Evolutionary conservation across 2,329 filamentous ascomycete genomes (phyloP).

Genomic region (Magnaporthales sp.): DNA sequence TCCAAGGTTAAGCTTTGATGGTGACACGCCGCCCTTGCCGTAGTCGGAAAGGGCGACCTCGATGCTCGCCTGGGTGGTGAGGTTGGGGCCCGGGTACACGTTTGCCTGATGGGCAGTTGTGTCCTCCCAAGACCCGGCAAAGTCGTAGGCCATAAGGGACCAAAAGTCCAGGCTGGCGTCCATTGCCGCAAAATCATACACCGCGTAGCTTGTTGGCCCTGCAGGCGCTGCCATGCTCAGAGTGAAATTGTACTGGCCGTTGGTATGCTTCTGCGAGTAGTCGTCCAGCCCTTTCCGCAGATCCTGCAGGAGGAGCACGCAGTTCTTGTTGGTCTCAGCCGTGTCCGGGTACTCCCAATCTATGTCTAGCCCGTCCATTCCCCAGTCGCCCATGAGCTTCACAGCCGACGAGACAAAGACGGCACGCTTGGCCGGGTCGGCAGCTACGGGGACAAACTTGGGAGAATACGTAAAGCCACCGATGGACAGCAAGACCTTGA

Average conservation of each 20-base stretch:
- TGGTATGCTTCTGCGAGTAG: slow-evolving; percentile 33
- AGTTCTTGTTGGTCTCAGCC: slow-evolving; percentile 26
- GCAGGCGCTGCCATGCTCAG: slow-evolving; percentile 45
- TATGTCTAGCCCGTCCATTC: slow-evolving; percentile 46
- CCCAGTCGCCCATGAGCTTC: slow-evolving; percentile 58
- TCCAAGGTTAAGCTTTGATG: slow-evolving; percentile 63
- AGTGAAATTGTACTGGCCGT: slow-evolving; percentile 37
- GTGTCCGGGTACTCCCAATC: slow-evolving; percentile 45
- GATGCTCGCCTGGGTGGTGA: slow-evolving; percentile 61
- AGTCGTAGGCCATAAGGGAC: slow-evolving; percentile 68
- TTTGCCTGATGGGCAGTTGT: slow-evolving; percentile 63
- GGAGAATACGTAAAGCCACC: slow-evolving; percentile 71
- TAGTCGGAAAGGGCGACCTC: slow-evolving; percentile 59
- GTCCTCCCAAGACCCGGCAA: slow-evolving; percentile 57
- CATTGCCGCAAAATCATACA: slow-evolving; percentile 36
- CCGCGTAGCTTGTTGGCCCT: slow-evolving; percentile 36
- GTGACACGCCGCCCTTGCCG: slow-evolving; percentile 48
- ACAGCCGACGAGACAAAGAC: slow-evolving; percentile 62
- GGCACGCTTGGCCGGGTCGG: slow-evolving; percentile 49
- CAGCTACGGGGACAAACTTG: slow-evolving; percentile 57
- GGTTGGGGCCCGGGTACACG: slow-evolving; percentile 41
- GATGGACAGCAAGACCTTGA: slow-evolving; percentile 71
- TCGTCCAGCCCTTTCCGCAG: slow-evolving; percentile 26
- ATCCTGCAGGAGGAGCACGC: slow-evolving; percentile 30
- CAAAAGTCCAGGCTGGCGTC: slow-evolving; percentile 41